Percentiles rank a stretch among this genome's conserved stretches.
Evolutionary conservation across 257 asterid species (phyloP).

Genomic region (Ocimum tenuiflorum): DNA sequence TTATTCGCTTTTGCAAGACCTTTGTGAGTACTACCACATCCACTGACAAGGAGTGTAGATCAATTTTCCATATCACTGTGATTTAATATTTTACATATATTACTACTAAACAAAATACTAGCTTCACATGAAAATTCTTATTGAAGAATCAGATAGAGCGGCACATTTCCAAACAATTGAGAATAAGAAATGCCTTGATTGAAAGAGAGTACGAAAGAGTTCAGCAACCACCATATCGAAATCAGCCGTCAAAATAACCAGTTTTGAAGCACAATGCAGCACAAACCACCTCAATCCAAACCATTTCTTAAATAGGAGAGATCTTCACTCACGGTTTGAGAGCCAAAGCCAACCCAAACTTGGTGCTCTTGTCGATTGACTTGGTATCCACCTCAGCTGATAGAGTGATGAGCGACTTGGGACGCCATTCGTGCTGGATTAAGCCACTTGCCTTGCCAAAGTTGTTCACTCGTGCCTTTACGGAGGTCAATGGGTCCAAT

Average conservation of each 20-base stretch:
- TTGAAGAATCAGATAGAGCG: too few species aligned
- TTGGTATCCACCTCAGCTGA: conserved; percentile 49
- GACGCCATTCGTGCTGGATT: conserved; percentile 56
- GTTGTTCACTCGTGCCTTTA: conserved; percentile 42
- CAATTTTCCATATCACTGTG: too few species aligned
- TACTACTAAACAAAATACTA: too few species aligned
- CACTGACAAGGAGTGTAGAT: too few species aligned
- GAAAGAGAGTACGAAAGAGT: conserved; percentile 18
- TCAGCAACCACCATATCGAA: conserved; percentile 30
- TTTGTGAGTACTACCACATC: too few species aligned
- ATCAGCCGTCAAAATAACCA: conserved; percentile 30
- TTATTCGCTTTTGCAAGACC: too few species aligned
- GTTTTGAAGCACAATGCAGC: conserved; percentile 4
- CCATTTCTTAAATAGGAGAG: background rate
- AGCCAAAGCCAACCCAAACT: conserved; percentile 44
- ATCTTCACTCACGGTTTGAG: conserved; percentile 35
- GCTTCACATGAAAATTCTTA: too few species aligned
- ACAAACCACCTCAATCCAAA: conserved; percentile 7
- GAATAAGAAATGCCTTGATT: background rate
- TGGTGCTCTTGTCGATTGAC: conserved; percentile 40
- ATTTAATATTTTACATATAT: too few species aligned
- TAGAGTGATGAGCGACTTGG: conserved; percentile 41
- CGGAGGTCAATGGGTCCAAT: conserved; percentile 43
- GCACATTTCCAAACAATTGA: too few species aligned
- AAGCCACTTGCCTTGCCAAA: conserved; percentile 39